Percentiles rank a stretch among this genome's conserved stretches.
Evolutionary conservation across 1,139 yeast species (phyloP).

Genomic region (Yamadazyma buinensis): DNA sequence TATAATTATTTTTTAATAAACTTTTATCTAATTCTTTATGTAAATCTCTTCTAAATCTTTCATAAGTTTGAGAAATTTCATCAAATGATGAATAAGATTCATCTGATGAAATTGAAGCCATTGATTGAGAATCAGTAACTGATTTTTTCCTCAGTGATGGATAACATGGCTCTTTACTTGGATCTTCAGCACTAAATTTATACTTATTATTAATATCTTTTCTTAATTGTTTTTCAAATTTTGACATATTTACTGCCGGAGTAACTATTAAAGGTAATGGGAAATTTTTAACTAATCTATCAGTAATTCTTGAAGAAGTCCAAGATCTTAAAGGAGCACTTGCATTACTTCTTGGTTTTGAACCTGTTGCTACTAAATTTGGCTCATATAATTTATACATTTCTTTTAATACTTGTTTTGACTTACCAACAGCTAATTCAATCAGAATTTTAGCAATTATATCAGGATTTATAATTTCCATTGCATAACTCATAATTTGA

Average conservation of each 20-base stretch:
- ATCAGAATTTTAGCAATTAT: slow-evolving; percentile 54
- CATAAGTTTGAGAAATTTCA: slow-evolving; percentile 34
- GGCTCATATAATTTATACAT: slow-evolving; percentile 65
- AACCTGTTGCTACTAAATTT: slow-evolving; percentile 56
- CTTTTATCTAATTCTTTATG: slow-evolving; percentile 15
- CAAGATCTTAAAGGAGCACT: slow-evolving; percentile 57
- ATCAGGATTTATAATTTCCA: slow-evolving; percentile 45
- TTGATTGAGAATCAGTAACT: slow-evolving; percentile 8
- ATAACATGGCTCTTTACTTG: background rate
- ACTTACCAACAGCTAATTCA: slow-evolving; percentile 59
- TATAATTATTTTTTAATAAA: slow-evolving; percentile 16
- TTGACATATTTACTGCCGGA: slow-evolving; percentile 60
- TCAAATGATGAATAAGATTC: slow-evolving; percentile 38
- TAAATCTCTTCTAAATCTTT: slow-evolving; percentile 25
- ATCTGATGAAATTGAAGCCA: slow-evolving; percentile 19
- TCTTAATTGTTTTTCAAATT: slow-evolving; percentile 42
- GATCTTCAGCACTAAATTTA: slow-evolving; percentile 5
- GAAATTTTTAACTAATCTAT: slow-evolving; percentile 57
- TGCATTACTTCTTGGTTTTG: slow-evolving; percentile 45
- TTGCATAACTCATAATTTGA: slow-evolving; percentile 45
- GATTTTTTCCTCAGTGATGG: background rate
- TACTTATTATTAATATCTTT: slow-evolving; percentile 18
- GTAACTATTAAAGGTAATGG: slow-evolving; percentile 69
- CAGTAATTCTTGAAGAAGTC: slow-evolving; percentile 59
- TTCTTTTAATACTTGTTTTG: slow-evolving; percentile 55